phyloP scores from a whole-genome alignment of 2,329 filamentous ascomycete species.

The Epichloe baconii region DNA sequence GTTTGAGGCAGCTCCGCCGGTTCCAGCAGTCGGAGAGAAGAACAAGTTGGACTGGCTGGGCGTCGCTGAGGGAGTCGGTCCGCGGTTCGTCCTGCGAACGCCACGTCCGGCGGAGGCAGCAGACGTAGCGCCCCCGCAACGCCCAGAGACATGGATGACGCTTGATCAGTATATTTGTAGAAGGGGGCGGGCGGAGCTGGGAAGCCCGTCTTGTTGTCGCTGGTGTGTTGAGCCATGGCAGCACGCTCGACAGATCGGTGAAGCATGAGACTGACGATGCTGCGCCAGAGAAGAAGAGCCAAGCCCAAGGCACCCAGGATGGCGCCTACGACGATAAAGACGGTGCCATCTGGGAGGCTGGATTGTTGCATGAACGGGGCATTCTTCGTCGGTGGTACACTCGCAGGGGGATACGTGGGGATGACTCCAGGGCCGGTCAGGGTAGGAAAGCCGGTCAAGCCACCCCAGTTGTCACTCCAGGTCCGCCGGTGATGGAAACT shows the following conservation, averaged over 20 bases:
- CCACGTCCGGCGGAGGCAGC: constrained; percentile 32
- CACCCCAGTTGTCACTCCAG: constrained; percentile 10
- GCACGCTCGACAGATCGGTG: constrained; percentile 84
- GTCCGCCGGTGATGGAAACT: constrained; percentile 10
- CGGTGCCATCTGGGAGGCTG: constrained; percentile 74
- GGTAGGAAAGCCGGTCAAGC: constrained; percentile 26
- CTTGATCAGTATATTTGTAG: constrained; percentile 51
- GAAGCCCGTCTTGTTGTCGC: constrained; percentile 57
- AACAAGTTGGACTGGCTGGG: constrained; percentile 64
- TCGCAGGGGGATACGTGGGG: constrained; percentile 54
- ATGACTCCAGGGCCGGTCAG: constrained; percentile 26
- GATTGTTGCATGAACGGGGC: constrained; percentile 91
- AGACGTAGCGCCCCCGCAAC: constrained; percentile 15
- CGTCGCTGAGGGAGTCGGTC: constrained; percentile 38
- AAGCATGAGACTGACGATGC: constrained; percentile 75
- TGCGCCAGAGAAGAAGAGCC: constrained; percentile 78
- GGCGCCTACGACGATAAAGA: constrained; percentile 90
- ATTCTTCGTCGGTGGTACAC: constrained; percentile 68
- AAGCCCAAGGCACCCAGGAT: constrained; percentile 72
- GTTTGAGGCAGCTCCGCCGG: constrained; percentile 46
- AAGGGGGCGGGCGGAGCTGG: constrained; percentile 43
- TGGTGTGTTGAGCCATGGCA: constrained; percentile 57
- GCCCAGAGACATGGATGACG: constrained; percentile 38
- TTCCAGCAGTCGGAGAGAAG: constrained; percentile 75
- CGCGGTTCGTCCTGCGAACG: constrained; percentile 37